Percentiles rank a stretch among this genome's conserved stretches.
Conservation (phyloP, 768 basidiomycete species). For the Tricholoma hemisulphureum region DNA sequence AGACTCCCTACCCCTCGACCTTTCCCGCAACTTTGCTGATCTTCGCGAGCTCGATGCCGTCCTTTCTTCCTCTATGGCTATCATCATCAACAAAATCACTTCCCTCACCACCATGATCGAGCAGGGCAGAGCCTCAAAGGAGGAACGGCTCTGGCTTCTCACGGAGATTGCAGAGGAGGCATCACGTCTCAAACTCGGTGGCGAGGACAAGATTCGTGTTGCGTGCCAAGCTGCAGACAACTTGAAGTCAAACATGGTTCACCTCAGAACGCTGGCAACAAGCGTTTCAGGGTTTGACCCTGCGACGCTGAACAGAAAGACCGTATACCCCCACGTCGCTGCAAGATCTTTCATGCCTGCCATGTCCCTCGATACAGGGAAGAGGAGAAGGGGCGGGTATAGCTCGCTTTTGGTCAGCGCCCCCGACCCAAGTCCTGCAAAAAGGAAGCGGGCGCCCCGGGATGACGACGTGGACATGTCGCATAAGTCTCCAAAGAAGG, state of each 20-base stretch:
- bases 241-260: constrained; percentile 62
- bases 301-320: constrained; percentile 55
- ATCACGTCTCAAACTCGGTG: constrained; percentile 83
- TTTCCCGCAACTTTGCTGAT: constrained; percentile 93
- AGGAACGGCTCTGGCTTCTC: constrained; percentile 82
- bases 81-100: constrained; percentile 79
- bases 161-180: constrained; percentile 95
- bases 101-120: constrained; percentile 76
- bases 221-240: constrained; percentile 89
- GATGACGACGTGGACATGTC: constrained; percentile 65
- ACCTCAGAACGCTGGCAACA: constrained; percentile 62
- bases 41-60: constrained; percentile 98
- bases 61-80: constrained; percentile 80
- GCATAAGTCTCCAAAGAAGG: constrained; percentile 61
- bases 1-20: constrained; percentile 89
- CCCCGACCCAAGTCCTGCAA: constrained; percentile 61
- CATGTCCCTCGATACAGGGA: constrained; percentile 58
- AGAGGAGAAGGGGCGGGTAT: constrained; percentile 56
- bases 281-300: constrained; percentile 64
- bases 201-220: constrained; percentile 97
- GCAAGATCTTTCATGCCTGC: constrained; percentile 65
- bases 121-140: constrained; percentile 52
- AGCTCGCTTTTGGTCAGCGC: constrained; percentile 53
- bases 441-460: constrained; percentile 55
- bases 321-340: constrained; percentile 75